Conservation (phyloP, 1,139 yeast species). For the Yamadazyma dushanensis region DNA sequence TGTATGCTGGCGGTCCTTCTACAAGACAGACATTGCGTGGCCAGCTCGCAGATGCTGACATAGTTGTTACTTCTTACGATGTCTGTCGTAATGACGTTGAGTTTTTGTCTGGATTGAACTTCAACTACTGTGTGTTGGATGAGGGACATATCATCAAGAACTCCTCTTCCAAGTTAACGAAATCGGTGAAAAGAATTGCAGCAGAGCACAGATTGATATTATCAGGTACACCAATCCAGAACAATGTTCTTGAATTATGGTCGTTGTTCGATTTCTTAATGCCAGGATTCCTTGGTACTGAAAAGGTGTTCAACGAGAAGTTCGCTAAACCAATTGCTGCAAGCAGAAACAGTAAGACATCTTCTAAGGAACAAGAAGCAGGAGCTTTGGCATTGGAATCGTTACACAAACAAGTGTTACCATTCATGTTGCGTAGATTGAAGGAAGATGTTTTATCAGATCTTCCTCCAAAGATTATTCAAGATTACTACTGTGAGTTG, state of each 20-base stretch:
- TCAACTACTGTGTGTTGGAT: constrained; percentile 93
- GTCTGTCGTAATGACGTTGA: constrained; percentile 91
- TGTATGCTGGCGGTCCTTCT: constrained; percentile 93
- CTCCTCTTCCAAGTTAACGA: constrained; percentile 82
- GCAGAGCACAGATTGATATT: constrained; percentile 90
- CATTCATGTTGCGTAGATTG: constrained; percentile 92
- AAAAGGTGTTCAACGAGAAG: constrained; percentile 89
- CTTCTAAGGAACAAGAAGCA: constrained; percentile 94
- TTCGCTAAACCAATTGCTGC: constrained; percentile 98
- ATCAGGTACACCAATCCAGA: constrained; percentile 98
- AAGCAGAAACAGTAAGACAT: constrained; percentile 84
- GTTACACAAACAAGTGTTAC: constrained; percentile 92
- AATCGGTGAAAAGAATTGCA: constrained; percentile 75
- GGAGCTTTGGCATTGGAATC: constrained; percentile 97
- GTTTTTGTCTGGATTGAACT: constrained; percentile 58
- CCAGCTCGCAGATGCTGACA: constrained; percentile 61
- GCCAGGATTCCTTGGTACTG: constrained; percentile 98
- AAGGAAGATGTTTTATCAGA: constrained; percentile 96
- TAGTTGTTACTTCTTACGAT: constrained; percentile 93
- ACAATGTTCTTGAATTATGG: constrained; percentile 95
- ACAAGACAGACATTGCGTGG: constrained; percentile 58
- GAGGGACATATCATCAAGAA: constrained; percentile 98
- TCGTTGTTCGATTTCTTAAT: constrained; percentile 94
- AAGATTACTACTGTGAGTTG: constrained; percentile 95
- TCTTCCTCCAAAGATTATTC: constrained; percentile 96